Base-by-base conservation (phyloP, 345 rosid genomes). In the Corchorus capsularis region DNA sequence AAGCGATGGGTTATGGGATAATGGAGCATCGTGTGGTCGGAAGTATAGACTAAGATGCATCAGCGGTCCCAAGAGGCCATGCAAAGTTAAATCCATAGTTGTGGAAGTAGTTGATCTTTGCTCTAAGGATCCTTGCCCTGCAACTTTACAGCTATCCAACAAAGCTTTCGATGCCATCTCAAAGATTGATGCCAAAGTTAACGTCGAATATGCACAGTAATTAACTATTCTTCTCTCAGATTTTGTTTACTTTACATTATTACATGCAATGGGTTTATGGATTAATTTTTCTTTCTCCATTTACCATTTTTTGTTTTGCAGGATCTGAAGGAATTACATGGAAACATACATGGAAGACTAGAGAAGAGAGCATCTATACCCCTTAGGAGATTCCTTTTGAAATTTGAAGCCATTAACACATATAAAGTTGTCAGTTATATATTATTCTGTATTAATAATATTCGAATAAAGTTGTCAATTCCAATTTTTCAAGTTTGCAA, bases 1-100 rank as follows among this genome's bases (percentile, higher is more conserved):
- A 3, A 72, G 81, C 10, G 78, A 86, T 22, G 83, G 86, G 27
- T 35, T 81, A 50, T 83, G 83, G 86, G 83, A 86, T 77, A 77
- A 81, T 32, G 86, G 83, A 54, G 83, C 82, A 6, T 78, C 86
- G 0, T 83, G 79, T 41, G 82, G 81, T 9, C 9, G 85, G 72
- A 53, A 63, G 35, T 79, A 83, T 22, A 20, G 60, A 65, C 8
- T 83, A 39, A 75, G 84, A 61, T 82, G 89, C 82, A 72, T 83
- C 27, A 83, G 86, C n/a, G 86, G 82, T 45, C 74, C 35, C 1
- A 82, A 57, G 10, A 70, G 81, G 57, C 88, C 86, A 1, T 85
- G 86, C 64, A 83, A 63, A 49, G 80, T 15, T 5, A 72, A 13
- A 3, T 57, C 62, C 47, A 71, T 79, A 2, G 78, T 76, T 3